phyloP scores from a whole-genome alignment of 164 flowering plant species.

The Umbellularia californica region DNA sequence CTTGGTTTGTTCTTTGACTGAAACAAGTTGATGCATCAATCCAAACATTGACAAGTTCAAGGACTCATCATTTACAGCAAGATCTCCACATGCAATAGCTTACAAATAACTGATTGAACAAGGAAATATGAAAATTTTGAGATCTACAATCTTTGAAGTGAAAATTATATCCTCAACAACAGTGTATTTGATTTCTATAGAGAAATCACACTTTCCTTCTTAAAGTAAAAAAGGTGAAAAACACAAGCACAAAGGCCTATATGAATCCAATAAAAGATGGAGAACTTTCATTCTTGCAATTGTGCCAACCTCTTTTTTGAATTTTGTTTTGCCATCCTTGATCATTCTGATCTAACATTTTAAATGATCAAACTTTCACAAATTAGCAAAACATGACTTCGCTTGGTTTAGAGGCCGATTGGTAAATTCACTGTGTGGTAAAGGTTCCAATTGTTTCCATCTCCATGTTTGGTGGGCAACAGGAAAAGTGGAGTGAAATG shows the following conservation, averaged over 20 bases:
- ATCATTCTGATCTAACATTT: not conserved
- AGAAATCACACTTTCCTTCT: not conserved
- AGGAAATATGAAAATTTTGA: too few relatives aligned
- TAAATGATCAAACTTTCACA: not conserved
- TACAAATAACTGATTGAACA: too few relatives aligned
- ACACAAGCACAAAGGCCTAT: not conserved
- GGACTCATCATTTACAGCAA: too few relatives aligned
- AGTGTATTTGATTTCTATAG: not conserved
- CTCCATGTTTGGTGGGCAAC: too few relatives aligned
- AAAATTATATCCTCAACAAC: not conserved
- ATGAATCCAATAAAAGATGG: not conserved
- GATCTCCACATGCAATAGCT: too few relatives aligned
- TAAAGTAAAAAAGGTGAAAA: not conserved
- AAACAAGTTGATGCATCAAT: too few relatives aligned
- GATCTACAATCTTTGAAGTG: too few relatives aligned
- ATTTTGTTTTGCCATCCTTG: not conserved
- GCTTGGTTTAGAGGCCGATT: not conserved
- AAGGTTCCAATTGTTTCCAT: too few relatives aligned
- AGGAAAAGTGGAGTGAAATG: too few relatives aligned
- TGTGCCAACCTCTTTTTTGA: not conserved
- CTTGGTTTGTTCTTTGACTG: too few relatives aligned
- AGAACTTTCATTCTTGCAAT: not conserved
- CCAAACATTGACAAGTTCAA: too few relatives aligned
- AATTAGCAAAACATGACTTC: not conserved
- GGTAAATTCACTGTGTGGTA: too few relatives aligned